Percentiles rank a stretch among this genome's conserved stretches.
Conservation (phyloP, 2,329 filamentous ascomycete species). For the Cordyceps cateniannulata region DNA sequence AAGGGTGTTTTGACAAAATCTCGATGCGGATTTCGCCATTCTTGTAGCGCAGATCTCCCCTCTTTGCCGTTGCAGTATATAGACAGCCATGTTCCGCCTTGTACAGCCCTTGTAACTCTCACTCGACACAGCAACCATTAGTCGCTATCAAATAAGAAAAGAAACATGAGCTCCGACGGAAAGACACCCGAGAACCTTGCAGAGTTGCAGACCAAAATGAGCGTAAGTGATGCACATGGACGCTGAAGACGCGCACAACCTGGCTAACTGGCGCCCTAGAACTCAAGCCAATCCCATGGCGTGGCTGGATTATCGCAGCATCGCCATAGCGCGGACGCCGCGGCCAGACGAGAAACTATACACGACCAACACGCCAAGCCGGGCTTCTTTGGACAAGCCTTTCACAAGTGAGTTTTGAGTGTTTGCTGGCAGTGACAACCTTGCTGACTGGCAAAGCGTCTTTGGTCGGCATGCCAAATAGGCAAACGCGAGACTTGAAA, state of each 20-base stretch:
- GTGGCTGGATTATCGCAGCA: neutral
- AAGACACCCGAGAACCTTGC: neutral
- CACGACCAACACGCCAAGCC: neutral
- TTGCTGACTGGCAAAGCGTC: neutral
- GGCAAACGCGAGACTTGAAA: neutral
- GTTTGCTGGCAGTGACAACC: too few species aligned
- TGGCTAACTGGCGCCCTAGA: neutral
- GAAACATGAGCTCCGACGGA: neutral
- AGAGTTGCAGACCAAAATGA: neutral
- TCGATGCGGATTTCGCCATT: neutral
- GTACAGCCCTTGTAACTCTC: neutral
- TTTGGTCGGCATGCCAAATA: slow-evolving; percentile 5
- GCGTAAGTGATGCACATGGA: neutral
- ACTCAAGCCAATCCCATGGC: neutral
- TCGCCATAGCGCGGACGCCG: neutral
- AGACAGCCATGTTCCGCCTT: neutral
- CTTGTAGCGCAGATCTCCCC: neutral
- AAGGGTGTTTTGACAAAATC: neutral
- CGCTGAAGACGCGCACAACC: too few species aligned
- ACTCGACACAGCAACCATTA: neutral
- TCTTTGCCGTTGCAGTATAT: neutral
- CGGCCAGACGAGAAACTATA: neutral
- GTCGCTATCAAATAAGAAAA: neutral
- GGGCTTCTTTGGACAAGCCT: neutral
- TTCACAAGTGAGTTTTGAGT: neutral